Evolutionary conservation across 176 grass and related monocot genomes (phyloP), one percentile per base, ranked within the genome.

Genomic region (Ensete ventricosum): DNA sequence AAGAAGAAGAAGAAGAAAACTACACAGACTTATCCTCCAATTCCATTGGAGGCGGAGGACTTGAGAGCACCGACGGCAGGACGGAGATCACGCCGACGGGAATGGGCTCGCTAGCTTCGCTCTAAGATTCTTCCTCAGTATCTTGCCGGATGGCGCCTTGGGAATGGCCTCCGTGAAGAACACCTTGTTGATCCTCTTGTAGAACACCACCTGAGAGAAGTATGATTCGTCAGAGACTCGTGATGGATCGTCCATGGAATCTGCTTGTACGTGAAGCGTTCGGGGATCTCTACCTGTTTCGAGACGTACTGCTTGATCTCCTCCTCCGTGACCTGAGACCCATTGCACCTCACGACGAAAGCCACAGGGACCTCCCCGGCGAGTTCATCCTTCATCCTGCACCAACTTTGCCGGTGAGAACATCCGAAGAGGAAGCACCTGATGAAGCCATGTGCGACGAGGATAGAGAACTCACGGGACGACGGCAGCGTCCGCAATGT

Each of bases 301-400:
- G 72, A 57, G 53, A 74, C 52, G 72, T 74, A 74, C 16, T 74
- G 52, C 24, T 74, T 74, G 52, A 74, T 34, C 52, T 74, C 72
- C 2, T 55, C 72, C 12, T 74, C 72, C 2, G 72, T 74, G 52
- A 74, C 34, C 21, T 43, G 52, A 2, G 72, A 55, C 8, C 72
- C 72, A 17, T 74, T 55, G 5, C 53, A 55, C 14, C 72, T 52
- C 14, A 74, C 72, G 9, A 74, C 21, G 53, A 74, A 74, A 17
- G 72, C 72, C 4, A 74, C 72, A 9, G 72, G 72, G 14, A 74
- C 14, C 29, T 74, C 72, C 19, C 72, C 72, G 22, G 72, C 72
- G 11, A 13, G 0, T 34, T 74, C 72, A 8, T 74, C 53, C 23
- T 74, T 54, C 72, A 74, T 74, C 72, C 70, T 72, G 21, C 70